Base-by-base conservation (phyloP, 352 stramenopile species). In the Pythium insidiosum region DNA sequence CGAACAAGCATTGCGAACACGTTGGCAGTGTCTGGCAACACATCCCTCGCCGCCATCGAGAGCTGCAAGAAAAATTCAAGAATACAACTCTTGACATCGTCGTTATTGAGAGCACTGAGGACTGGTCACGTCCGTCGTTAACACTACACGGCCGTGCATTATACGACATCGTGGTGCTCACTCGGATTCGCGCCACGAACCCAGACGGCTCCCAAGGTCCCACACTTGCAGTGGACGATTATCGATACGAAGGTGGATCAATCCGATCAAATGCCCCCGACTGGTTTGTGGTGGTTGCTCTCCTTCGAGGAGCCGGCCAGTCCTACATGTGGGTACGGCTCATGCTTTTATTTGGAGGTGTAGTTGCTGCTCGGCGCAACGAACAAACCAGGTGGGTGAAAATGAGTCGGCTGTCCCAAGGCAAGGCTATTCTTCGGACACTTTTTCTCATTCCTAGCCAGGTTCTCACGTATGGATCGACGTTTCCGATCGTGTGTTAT, bases 221-320 rank as follows among this genome's bases (percentile, higher is more conserved):
- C 6, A 43, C 37, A 9, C 7, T 28, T 16, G 37, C 20, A 6
- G 21, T 43, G 11, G 20, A 43, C 20, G 37, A 43, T 16, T 43
- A 43, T 28, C 37, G 37, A 23, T 43, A 43, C 37, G 37, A 43
- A 28, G 37, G 7, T n/a, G 37, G 16, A 9, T 24, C 37, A 12
- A 24, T n/a, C 11, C 5, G 10, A 15, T 33, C 28, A 26, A 19
- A 16, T 16, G 16, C n/a, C 6, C 7, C 16, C 7, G 10, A 28
- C 16, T 43, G 37, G 37, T 43, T 28, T 19, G 25, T 28, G 11
- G 11, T 28, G 7, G 37, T 43, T 19, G 37, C 37, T 13, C 9
- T 19, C 12, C 22, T 43, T 9, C 16, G 37, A 24, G 37, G 6
- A 1, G 21, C 25, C 37, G 37, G 37, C 12, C 37, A 43, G 20